A percentile compares a stretch with the other conserved stretches of the same genome.
Conservation (phyloP, 2,329 filamentous ascomycete species). For the Alternaria burnsii region DNA sequence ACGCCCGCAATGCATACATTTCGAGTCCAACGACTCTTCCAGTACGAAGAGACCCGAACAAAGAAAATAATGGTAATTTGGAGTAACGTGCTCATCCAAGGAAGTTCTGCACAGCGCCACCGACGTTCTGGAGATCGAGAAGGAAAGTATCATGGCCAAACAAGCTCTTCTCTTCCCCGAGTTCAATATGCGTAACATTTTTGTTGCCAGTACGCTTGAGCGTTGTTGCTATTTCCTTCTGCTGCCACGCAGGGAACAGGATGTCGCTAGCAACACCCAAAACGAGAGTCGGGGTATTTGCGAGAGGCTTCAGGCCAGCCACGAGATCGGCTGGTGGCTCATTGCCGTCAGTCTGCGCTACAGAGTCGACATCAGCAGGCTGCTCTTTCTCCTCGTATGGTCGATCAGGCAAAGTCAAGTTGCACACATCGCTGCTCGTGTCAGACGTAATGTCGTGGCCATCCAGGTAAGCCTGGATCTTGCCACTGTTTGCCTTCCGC, state of each 20-base stretch:
- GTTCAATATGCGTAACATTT: conserved; percentile 84
- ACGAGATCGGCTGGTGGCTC: conserved; percentile 82
- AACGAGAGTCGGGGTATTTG: conserved; percentile 82
- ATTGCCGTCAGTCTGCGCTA: conserved; percentile 47
- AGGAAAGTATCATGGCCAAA: conserved; percentile 98
- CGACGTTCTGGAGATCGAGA: conserved; percentile 89
- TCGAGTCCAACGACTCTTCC: background rate
- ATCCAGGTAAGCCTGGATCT: conserved; percentile 60
- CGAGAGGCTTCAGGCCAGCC: conserved; percentile 73
- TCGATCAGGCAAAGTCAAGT: conserved; percentile 78
- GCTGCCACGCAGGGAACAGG: conserved; percentile 97
- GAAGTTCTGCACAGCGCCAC: conserved; percentile 82
- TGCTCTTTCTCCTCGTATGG: conserved; percentile 89
- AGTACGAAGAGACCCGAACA: background rate
- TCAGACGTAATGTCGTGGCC: conserved; percentile 36
- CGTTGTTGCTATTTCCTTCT: conserved; percentile 89
- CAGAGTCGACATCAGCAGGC: conserved; percentile 34
- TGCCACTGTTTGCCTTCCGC: conserved; percentile 67
- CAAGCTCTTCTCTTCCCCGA: conserved; percentile 91
- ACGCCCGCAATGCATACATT: conserved; percentile 38
- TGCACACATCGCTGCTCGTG: conserved; percentile 66
- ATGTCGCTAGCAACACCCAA: conserved; percentile 97
- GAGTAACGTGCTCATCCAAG: conserved; percentile 61
- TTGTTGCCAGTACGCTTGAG: conserved; percentile 79
- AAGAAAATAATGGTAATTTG: background rate